Base-by-base conservation (phyloP, 2,329 filamentous ascomycete species). In the Cladosporium oxysporum region DNA sequence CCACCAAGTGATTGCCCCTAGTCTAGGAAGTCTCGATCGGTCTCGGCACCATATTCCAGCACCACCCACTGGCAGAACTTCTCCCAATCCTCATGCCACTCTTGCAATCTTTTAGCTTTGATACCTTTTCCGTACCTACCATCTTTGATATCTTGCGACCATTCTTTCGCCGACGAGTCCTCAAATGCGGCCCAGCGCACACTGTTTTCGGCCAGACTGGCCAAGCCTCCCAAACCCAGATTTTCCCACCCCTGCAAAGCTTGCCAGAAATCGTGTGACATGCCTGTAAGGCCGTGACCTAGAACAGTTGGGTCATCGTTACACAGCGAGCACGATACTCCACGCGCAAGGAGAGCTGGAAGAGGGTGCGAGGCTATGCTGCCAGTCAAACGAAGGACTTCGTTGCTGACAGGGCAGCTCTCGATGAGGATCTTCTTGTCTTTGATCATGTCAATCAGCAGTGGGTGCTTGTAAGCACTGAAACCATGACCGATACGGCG, bases 231-330 rank as follows among this genome's bases (percentile, higher is more conserved):
- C 2, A 98, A 83, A 0, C 93, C 95, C 16, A 97, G 85, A 74
- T 96, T 97, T 66, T 96, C 90, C 87, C 93, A 95, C 0, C 91
- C 93, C 78, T 97, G 93, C 23, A 97, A 81, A 1, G 91, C 90
- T 78, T 96, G 92, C 92, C 92, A 97, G 78, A 96, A 97, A 79
- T 97, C 93, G 78, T 96, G 91, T 1, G 91, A 94, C 84, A 95
- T 89, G 44, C 92, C 92, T 29, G 88, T 90, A 7, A 85, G 87
- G 66, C 91, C 91, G 73, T 96, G 91, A 10, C 93, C 93, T 6
- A 97, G 83, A 73, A 97, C 92, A 0, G 91, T 91, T 1, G 93
- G 93, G 75, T 97, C 93, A 75, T 97, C 94, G 75, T 97, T 97
- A 80, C 90, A 92, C 11, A 99, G 85, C 12, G 90, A 88, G 73